Evolutionary conservation across 345 rosid genomes (phyloP), one percentile per base, ranked within the genome.

Genomic region (Kernera saxatilis): DNA sequence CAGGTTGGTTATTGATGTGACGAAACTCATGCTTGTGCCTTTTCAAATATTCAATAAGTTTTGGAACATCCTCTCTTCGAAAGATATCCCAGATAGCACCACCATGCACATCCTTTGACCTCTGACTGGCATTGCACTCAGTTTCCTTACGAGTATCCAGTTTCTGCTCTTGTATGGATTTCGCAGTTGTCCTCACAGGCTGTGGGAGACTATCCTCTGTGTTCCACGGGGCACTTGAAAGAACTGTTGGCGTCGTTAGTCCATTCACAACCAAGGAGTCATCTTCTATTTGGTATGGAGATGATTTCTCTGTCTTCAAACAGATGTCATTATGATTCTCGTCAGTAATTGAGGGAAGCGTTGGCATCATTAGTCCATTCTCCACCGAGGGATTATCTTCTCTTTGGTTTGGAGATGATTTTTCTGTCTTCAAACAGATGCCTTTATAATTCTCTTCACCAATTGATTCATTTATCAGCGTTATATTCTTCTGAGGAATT

Each of bases 81-180:
- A 88, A 90, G 44, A 90, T 87, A 66, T 88, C 90, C 94, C 96
- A 90, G 1, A 87, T 61, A 53, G 97, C 96, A 66, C 91, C 91
- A 36, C 90, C 88, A 22, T 56, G 48, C 70, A 11, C 37, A 48
- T 0, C 37, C 18, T 64, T 18, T 49, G 56, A 18, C 32, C 43
- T 36, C 52, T 61, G 62, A 32, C 12, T 21, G 57, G 23, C 23
- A 54, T 55, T 55, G 14, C 53, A 56, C 3, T 43, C 68, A 41
- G 25, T 39, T 50, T 77, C 60, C 4, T 61, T 35, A 26, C 23
- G 33, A 30, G 45, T 6, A 40, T 77, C 68, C 22, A 22, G 32
- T 54, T 55, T 14, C 74, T 70, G 55, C 48, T 72, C 71, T 14
- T 39, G 22, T 37, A 33, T 61, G 15, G 44, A 25, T 26, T 72